Conservation (phyloP, 225 moss, liverwort and hornwort genomes). For the Lunularia cruciata region DNA sequence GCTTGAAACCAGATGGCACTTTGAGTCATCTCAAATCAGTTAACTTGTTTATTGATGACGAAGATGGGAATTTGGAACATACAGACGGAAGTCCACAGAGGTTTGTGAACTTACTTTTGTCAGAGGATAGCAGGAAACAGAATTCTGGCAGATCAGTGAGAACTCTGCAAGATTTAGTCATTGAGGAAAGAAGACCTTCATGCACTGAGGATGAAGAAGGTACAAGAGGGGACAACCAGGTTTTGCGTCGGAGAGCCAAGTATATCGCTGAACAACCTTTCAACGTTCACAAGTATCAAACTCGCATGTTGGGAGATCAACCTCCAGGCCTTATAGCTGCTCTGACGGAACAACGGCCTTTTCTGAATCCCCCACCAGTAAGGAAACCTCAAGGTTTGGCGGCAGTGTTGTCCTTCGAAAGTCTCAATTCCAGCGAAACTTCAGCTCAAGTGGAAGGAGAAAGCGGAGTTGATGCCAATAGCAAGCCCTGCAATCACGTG, state of each 20-base stretch:
- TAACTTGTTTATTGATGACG: neutral
- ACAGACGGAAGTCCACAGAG: constrained; percentile 6
- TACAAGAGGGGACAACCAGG: neutral
- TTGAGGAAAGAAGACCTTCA: neutral
- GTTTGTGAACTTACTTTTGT: neutral
- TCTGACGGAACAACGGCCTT: neutral
- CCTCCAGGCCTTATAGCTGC: constrained; percentile 15
- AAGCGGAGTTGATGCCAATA: too few relatives aligned
- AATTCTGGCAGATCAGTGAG: neutral
- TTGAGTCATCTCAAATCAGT: neutral
- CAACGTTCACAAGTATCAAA: constrained; percentile 8
- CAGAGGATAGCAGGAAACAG: neutral
- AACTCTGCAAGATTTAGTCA: neutral
- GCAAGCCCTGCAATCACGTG: too few relatives aligned
- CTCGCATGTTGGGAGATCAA: constrained; percentile 1
- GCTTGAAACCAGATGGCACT: constrained; percentile 4
- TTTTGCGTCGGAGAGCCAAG: neutral
- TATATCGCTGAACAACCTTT: neutral
- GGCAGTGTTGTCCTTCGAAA: neutral
- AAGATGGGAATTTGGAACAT: neutral
- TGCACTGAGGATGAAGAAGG: neutral
- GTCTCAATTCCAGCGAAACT: too few relatives aligned
- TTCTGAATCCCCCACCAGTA: neutral
- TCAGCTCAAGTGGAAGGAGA: too few relatives aligned
- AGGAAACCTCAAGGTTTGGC: constrained; percentile 13